Percentiles rank a stretch among this genome's conserved stretches.
Evolutionary conservation across 1,139 yeast species (phyloP).

Genomic region (Sugiyamaella paludigena): DNA sequence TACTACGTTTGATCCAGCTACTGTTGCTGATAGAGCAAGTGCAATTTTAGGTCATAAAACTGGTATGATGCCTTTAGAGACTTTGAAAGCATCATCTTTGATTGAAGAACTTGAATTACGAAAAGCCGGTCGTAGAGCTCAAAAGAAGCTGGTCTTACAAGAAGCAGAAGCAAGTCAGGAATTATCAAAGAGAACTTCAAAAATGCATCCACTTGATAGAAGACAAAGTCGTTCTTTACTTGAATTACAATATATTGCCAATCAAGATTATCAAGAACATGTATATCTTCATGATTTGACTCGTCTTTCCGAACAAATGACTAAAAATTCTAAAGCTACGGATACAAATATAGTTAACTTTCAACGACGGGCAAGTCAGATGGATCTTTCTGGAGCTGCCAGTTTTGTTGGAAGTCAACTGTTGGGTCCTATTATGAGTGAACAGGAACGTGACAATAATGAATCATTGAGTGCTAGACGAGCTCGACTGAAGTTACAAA

Average conservation of each 20-base stretch:
- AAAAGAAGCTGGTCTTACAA: constrained; percentile 28
- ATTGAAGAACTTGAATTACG: constrained; percentile 41
- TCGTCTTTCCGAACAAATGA: constrained; percentile 16
- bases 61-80: constrained; percentile 16
- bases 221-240: constrained; percentile 33
- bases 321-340: constrained; percentile 11
- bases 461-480: constrained; percentile 36
- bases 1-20: constrained; percentile 14
- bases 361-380: constrained; percentile 13
- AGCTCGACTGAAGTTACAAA: constrained; percentile 29
- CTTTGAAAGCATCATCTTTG: constrained; percentile 22
- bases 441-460: constrained; percentile 18
- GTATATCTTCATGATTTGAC: constrained; percentile 18
- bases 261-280: constrained; percentile 34
- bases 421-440: constrained; percentile 1
- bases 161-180: constrained; percentile 28
- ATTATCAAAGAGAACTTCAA: constrained; percentile 19
- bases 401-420: constrained; percentile 9
- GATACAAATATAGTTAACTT: constrained; percentile 14
- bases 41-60: constrained; percentile 7
- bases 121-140: constrained; percentile 35
- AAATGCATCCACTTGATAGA: constrained; percentile 35
- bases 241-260: constrained; percentile 37
- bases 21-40: constrained; percentile 15
- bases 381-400: constrained; percentile 5